These are phyloP conservation scores for Coemansia sp. DNA, from an alignment of 192 early-diverging fungal genomes.

Conservation along the genomic window DNA sequence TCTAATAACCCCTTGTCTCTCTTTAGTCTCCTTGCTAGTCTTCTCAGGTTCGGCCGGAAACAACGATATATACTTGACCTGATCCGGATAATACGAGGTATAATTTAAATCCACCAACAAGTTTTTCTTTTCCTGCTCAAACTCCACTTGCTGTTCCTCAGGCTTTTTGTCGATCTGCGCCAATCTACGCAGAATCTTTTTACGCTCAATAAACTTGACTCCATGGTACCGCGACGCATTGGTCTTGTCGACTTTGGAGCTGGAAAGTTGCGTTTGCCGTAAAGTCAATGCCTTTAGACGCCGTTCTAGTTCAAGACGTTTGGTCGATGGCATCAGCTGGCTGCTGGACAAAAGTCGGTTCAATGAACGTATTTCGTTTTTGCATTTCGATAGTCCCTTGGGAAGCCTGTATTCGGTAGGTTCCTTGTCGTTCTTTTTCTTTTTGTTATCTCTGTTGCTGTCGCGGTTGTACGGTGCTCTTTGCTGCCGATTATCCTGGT, in stretches of 20 bases:
- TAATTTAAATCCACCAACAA: conserved; percentile 41
- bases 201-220: conserved; percentile 50
- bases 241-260: conserved; percentile 17
- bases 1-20: conserved; percentile 19
- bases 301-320: conserved; percentile 32
- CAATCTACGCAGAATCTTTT: conserved; percentile 40
- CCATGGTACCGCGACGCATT: conserved; percentile 40
- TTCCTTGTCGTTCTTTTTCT: conserved; percentile 6
- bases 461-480: background rate
- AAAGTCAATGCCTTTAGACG: conserved; percentile 31
- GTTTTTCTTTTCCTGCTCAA: background rate
- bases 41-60: conserved; percentile 35
- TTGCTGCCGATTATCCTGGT: too few relatives aligned
- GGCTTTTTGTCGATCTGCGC: conserved; percentile 15
- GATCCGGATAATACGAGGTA: conserved; percentile 47
- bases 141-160: background rate
- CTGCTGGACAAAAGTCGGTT: conserved; percentile 22
- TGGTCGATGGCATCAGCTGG: conserved; percentile 20
- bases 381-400: conserved; percentile 32
- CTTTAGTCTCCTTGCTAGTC: conserved; percentile 22
- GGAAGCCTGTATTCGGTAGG: conserved; percentile 13
- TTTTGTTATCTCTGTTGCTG: background rate
- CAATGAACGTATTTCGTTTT: conserved; percentile 33
- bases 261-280: conserved; percentile 19
- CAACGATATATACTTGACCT: conserved; percentile 49